Evolutionary conservation across 192 early-diverging fungal genomes (phyloP).

Genomic region (Geranomyces variabilis): DNA sequence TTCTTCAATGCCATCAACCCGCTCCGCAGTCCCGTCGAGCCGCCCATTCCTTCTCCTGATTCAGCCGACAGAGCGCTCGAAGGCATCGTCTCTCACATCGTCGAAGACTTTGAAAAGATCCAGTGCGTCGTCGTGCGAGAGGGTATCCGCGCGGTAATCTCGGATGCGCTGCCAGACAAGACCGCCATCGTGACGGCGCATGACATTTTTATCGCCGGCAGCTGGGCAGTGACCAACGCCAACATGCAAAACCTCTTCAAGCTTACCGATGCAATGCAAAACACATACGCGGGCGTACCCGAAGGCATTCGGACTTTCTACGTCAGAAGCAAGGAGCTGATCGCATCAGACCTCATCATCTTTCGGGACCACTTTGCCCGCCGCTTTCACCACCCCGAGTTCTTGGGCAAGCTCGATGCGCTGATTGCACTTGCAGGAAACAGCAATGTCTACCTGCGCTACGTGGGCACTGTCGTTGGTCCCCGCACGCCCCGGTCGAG

Average conservation of each 20-base stretch:
- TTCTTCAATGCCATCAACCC: no score
- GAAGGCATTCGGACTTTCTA: background rate
- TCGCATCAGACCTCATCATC: background rate
- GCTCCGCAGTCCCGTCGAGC: no score
- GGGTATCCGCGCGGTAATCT: background rate
- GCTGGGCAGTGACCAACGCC: background rate
- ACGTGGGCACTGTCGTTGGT: background rate
- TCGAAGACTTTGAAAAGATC: background rate
- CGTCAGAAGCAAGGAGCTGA: background rate
- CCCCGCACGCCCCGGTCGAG: background rate
- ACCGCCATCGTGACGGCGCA: background rate
- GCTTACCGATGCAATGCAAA: background rate
- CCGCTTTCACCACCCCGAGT: slow-evolving; percentile 5
- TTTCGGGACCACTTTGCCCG: background rate
- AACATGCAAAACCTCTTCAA: background rate
- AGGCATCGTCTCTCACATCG: background rate
- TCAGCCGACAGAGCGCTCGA: background rate
- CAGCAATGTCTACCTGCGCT: slow-evolving; percentile 10
- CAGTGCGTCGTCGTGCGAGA: background rate
- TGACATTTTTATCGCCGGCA: background rate
- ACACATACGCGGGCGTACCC: background rate
- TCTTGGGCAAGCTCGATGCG: slow-evolving; percentile 5
- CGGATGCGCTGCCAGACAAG: background rate
- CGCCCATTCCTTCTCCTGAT: no score
- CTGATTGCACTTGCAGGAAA: background rate